Evolutionary conservation across 495 filamentous ascomycete species (phyloP).

Genomic region (Aspergillus sparsus): DNA sequence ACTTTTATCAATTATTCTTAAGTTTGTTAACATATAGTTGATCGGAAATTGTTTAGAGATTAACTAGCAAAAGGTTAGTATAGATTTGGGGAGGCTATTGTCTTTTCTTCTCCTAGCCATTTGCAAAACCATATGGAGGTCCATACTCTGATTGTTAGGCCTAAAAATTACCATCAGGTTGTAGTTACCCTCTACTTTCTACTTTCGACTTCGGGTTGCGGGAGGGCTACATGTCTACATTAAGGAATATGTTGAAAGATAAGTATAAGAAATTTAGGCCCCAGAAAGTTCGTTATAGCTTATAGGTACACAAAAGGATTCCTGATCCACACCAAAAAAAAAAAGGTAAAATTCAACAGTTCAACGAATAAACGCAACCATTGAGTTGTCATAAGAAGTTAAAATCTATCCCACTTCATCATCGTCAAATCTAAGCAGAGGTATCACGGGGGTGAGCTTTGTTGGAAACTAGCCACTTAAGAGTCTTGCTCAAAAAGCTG

Average conservation of each 20-base stretch:
- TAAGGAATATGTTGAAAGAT: slow-evolving; percentile 5
- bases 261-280: background rate
- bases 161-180: no score
- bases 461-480: slow-evolving; percentile 42
- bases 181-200: no score
- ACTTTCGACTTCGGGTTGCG: background rate
- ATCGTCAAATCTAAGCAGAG: slow-evolving; percentile 25
- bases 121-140: no score
- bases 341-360: slow-evolving; percentile 20
- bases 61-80: no score
- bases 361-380: slow-evolving; percentile 16
- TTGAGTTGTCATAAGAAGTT: slow-evolving; percentile 10
- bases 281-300: slow-evolving; percentile 10
- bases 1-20: no score
- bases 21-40: no score
- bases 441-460: slow-evolving; percentile 43
- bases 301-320: slow-evolving; percentile 20
- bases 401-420: slow-evolving; percentile 21
- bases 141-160: no score
- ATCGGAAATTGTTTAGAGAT: no score
- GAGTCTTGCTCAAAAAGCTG: slow-evolving; percentile 34
- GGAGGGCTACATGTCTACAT: background rate
- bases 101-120: no score
- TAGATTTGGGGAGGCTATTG: no score
- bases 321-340: slow-evolving; percentile 15